Percentiles rank a stretch among this genome's conserved stretches.
These are phyloP conservation scores for Cucurbitaria berberidis DNA, from an alignment of 2,329 filamentous ascomycete species.

Conservation along the genomic window DNA sequence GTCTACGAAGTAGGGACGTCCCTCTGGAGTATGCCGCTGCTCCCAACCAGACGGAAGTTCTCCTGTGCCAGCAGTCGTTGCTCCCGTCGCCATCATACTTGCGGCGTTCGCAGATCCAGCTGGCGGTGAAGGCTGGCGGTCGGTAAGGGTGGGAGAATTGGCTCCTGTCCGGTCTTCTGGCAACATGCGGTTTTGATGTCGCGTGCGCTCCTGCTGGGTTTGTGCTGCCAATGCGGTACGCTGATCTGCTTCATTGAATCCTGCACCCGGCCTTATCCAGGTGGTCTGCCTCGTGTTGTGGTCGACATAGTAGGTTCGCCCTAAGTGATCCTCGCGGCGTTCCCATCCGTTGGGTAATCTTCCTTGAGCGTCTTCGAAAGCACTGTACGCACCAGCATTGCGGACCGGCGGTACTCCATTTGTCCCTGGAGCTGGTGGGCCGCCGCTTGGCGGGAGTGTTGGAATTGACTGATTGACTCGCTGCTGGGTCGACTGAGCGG, in stretches of 20 bases:
- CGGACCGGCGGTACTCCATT: slow-evolving; percentile 53
- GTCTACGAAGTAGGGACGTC: slow-evolving; percentile 94
- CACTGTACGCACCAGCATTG: slow-evolving; percentile 69
- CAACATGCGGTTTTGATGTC: slow-evolving; percentile 93
- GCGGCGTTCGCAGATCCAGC: slow-evolving; percentile 62
- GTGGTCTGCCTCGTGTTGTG: slow-evolving; percentile 97
- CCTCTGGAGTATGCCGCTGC: slow-evolving; percentile 92
- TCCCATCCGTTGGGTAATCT: slow-evolving; percentile 94
- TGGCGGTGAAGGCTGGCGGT: slow-evolving; percentile 53
- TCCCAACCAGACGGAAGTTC: slow-evolving; percentile 97
- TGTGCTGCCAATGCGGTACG: slow-evolving; percentile 84
- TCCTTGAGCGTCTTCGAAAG: slow-evolving; percentile 96
- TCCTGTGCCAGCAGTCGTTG: slow-evolving; percentile 90
- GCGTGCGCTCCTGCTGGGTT: slow-evolving; percentile 88
- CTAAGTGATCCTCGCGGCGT: slow-evolving; percentile 90
- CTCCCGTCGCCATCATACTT: slow-evolving; percentile 93
- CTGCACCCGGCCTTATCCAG: slow-evolving; percentile 87
- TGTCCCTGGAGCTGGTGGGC: slow-evolving; percentile 43
- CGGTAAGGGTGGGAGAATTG: slow-evolving; percentile 80
- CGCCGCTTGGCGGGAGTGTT: slow-evolving; percentile 49
- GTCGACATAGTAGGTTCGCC: slow-evolving; percentile 96
- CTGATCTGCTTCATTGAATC: slow-evolving; percentile 76
- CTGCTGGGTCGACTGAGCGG: slow-evolving; percentile 32
- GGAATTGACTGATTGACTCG: slow-evolving; percentile 39
- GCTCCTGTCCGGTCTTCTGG: slow-evolving; percentile 94